Base-by-base conservation (phyloP, 2,329 filamentous ascomycete species). In the Diaporthe ampelina region DNA sequence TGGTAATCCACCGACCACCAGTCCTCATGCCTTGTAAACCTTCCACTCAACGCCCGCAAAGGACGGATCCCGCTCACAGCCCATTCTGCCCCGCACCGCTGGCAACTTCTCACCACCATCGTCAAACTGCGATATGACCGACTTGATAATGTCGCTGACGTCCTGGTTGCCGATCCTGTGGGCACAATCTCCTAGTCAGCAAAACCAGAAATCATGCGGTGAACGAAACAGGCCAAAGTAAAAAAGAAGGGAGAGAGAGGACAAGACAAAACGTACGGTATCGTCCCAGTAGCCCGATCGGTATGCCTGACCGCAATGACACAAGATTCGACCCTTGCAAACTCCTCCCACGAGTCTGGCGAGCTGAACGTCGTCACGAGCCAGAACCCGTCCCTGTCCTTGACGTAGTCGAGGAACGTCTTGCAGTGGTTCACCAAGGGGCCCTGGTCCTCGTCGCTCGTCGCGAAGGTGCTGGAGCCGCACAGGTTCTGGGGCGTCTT, bases 21-120 rank as follows among this genome's bases (percentile, higher is more conserved):
- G 57, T 54, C 35, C 56, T 75, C 72, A 78, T 76, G 77, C 70
- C 76, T 77, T 78, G 74, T 76, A 79, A 70, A 70, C 40, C 32
- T 69, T 72, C 73, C 73, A 75, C 61, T 75, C 70, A 4, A 75
- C 58, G 4, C 70, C 48, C 3, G 75, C 74, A 2, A 37, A 45
- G 7, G 72, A 32, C 15, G 74, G 61, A 52, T 70, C 26, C 21
- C 73, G 75, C 58, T 74, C 76, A 76, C 76, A 76, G 73, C 29
- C 67, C 70, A 75, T 73, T 8, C 56, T 73, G n/a, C 73, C 73
- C 37, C 56, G 54, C 4, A 58, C 50, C 5, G 73, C 35, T 10
- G 70, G 70, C 35, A 75, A 19, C 21, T 15, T 63, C 35, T 43
- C 29, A 43, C 8, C 37, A 32, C 61, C 61, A 4, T 50, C 56